Evolutionary conservation across 2,329 filamentous ascomycete genomes (phyloP), one percentile per base, ranked within the genome.

Genomic region (Lithohypha guttulata): DNA sequence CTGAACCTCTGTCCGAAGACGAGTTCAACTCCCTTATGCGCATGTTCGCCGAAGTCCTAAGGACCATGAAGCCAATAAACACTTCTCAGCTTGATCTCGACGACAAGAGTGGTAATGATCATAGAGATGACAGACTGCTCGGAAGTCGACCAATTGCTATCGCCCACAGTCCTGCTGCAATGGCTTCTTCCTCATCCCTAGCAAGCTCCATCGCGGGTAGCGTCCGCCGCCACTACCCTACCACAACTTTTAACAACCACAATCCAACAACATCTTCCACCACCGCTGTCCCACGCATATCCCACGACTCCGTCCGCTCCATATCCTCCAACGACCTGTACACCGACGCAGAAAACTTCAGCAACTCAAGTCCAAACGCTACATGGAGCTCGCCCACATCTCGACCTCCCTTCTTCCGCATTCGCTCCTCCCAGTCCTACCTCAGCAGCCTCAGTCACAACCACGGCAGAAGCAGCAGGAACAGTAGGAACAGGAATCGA

Each of bases 1-100:
- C 73, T 0, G 64, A 68, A 4, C 73, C 80, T 1, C 64, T 94
- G 3, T 71, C 75, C 2, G 80, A 87, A 50, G 53, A 61, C 0
- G 71, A 80, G 36, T 96, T 98, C 56, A 71, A 81, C 25, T 64
- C 71, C 15, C 65, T 95, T 20, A 95, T 95, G 85, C 73, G 77
- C 41, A 68, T 83, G 18, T 95, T 96, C 59, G 82, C 87, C 2
- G 76, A 82, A 38, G 65, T 96, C 0, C 65, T 96, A 10, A 75
- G 81, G 37, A 73, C 70, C 13, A 93, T 96, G 82, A 71, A 66
- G 19, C 68, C 73, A 0, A 62, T 84, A 2, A 67, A 80, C 42
- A 63, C 71, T 0, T 62, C 62, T 0, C 56, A 76, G 3, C 55
- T 84, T 14, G 61, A 45, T 38, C 28, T 48, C 10, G 14, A 13